phyloP scores from a whole-genome alignment of 768 basidiomycete species.

The Boletus bicolor region DNA sequence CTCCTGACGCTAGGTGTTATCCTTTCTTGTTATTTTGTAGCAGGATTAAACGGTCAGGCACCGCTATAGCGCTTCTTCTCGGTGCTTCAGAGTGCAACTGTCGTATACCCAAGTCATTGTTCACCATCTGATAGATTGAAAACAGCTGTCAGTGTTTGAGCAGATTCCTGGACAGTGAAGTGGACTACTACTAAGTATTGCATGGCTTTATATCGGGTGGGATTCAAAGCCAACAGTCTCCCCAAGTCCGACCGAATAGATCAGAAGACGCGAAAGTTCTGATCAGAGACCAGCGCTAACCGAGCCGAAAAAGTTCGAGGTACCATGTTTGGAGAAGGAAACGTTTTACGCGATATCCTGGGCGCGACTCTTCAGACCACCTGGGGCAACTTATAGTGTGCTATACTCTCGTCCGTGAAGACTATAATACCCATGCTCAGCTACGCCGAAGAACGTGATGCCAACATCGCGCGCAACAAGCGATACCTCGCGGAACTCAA shows the following conservation, averaged over 20 bases:
- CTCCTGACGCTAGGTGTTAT: not conserved
- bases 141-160: not conserved
- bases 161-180: not conserved
- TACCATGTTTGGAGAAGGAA: too few relatives aligned
- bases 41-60: constrained; percentile 9
- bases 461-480: constrained; percentile 43
- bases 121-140: constrained; percentile 7
- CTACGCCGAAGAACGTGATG: constrained; percentile 34
- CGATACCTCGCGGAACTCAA: constrained; percentile 41
- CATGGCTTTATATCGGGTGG: not conserved
- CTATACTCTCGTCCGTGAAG: not conserved
- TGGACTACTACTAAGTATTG: not conserved
- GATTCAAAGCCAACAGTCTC: not conserved
- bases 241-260: not conserved
- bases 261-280: not conserved
- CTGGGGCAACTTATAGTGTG: not conserved
- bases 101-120: constrained; percentile 17
- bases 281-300: too few relatives aligned
- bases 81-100: not conserved
- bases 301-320: too few relatives aligned
- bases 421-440: constrained; percentile 8
- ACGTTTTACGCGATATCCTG: too few relatives aligned
- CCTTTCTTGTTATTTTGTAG: constrained; percentile 6
- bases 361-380: not conserved
- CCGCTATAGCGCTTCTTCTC: constrained; percentile 3